Percentiles rank a stretch among this genome's conserved stretches.
Evolutionary conservation across 345 rosid species (phyloP).

Genomic region (Aegle marmelos): DNA sequence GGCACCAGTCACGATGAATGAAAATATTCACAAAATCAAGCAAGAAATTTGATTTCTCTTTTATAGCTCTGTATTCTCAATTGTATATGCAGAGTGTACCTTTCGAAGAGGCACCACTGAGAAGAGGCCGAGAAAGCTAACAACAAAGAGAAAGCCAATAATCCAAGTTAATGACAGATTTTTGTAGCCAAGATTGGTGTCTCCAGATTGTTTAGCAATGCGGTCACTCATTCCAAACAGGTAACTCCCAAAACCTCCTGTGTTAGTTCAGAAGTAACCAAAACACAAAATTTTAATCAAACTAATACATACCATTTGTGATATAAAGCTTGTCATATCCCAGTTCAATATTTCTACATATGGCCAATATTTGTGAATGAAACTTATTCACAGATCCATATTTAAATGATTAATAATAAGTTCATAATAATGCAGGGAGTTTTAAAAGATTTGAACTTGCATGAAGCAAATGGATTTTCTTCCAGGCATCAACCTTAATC

Average conservation of each 20-base stretch:
- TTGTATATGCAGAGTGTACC: slow-evolving; percentile 33
- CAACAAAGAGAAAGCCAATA: slow-evolving; percentile 75
- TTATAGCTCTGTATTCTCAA: neutral
- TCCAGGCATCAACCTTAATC: neutral
- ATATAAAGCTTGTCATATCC: neutral
- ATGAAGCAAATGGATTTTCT: neutral
- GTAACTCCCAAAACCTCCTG: slow-evolving; percentile 83
- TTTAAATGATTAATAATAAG: neutral
- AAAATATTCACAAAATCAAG: neutral
- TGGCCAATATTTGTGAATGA: neutral
- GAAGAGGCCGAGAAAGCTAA: slow-evolving; percentile 88
- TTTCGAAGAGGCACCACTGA: slow-evolving; percentile 75
- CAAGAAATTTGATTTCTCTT: neutral
- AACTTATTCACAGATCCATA: neutral
- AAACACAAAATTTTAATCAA: neutral
- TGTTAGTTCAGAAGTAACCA: slow-evolving; percentile 17
- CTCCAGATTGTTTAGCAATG: slow-evolving; percentile 49
- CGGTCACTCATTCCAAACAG: slow-evolving; percentile 68
- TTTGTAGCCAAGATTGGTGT: slow-evolving; percentile 35
- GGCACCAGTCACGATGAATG: neutral
- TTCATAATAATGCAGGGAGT: neutral
- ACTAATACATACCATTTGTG: neutral
- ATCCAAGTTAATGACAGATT: slow-evolving; percentile 65
- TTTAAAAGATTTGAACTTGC: neutral
- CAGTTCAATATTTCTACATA: neutral